These are phyloP conservation scores for Gossypium herbaceum DNA, from an alignment of 345 rosid species.

Conservation along the genomic window DNA sequence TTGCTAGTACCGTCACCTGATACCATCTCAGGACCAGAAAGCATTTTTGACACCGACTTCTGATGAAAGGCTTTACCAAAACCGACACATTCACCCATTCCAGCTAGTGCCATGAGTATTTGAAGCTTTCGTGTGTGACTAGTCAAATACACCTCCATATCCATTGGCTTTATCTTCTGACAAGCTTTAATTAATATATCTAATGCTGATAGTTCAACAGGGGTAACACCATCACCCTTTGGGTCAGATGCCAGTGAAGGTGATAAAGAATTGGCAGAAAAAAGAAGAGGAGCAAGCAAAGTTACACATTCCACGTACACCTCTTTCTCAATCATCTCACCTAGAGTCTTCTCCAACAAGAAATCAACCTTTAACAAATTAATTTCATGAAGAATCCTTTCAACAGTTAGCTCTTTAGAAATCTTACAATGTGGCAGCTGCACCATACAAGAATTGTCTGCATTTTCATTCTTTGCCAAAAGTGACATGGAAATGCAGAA, in stretches of 20 bases:
- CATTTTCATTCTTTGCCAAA: constrained; percentile 41
- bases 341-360: constrained; percentile 65
- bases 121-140: constrained; percentile 81
- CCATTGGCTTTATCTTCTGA: constrained; percentile 54
- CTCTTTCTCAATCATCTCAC: constrained; percentile 73
- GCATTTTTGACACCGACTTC: constrained; percentile 28
- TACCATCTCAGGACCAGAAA: constrained; percentile 33
- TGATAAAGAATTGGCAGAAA: constrained; percentile 43
- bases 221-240: constrained; percentile 38
- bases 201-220: constrained; percentile 68
- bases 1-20: constrained; percentile 40
- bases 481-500: constrained; percentile 59
- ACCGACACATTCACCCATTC: constrained; percentile 40
- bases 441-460: constrained; percentile 38
- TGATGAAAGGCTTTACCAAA: constrained; percentile 29
- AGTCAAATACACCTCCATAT: constrained; percentile 59
- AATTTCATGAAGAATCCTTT: constrained; percentile 65
- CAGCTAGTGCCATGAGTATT: constrained; percentile 54
- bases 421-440: constrained; percentile 63
- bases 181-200: constrained; percentile 68
- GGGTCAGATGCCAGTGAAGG: constrained; percentile 35
- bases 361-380: constrained; percentile 68
- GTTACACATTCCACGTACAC: constrained; percentile 57
- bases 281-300: constrained; percentile 73
- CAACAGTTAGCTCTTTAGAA: constrained; percentile 52